Evolutionary conservation across 2,329 filamentous ascomycete genomes (phyloP), one percentile per base, ranked within the genome.

Genomic region (Ophiostoma sp.): DNA sequence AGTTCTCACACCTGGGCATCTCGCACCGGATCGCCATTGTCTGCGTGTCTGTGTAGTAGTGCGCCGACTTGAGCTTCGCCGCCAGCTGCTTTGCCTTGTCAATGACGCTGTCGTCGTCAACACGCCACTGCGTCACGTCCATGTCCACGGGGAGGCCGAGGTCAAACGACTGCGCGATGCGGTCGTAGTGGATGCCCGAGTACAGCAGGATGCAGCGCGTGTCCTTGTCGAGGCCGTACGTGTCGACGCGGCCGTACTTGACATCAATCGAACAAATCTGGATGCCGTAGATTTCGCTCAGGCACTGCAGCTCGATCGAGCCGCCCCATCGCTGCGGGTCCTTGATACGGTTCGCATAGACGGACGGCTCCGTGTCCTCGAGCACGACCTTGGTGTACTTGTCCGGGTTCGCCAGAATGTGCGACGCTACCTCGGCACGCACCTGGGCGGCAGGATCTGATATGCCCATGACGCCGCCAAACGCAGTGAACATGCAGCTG

Each of bases 151-250:
- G 88, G 12, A 89, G 84, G 64, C 87, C 85, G 6, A 89, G 83
- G 73, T 84, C 86, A 61, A 84, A 86, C 22, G 90, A 91, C 76
- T 97, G 89, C 0, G 93, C 94, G 74, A 98, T 91, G 7, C 93
- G 91, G 81, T 98, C 95, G 82, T 98, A 98, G 81, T 98, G 95
- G 69, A 98, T 96, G 2, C 94, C 94, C 0, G 92, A 95, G 82
- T 97, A 98, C 0, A 97, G 91, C 31, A 98, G 84, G 33, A 97
- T 90, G 78, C 93, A 95, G 7, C 93, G 87, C 55, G 87, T 88
- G 45, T 84, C 81, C 71, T 88, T 88, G 0, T 90, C 89, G 79
- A 96, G 93, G 76, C 97, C 97, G 82, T 95, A 97, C 5, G 88
- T 88, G 78, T 94, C 91, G 6, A 93, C 85, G 3, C 81, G 79